Evolutionary conservation across 148 eudicot species (phyloP).

Genomic region (Hydrangea macrophylla): DNA sequence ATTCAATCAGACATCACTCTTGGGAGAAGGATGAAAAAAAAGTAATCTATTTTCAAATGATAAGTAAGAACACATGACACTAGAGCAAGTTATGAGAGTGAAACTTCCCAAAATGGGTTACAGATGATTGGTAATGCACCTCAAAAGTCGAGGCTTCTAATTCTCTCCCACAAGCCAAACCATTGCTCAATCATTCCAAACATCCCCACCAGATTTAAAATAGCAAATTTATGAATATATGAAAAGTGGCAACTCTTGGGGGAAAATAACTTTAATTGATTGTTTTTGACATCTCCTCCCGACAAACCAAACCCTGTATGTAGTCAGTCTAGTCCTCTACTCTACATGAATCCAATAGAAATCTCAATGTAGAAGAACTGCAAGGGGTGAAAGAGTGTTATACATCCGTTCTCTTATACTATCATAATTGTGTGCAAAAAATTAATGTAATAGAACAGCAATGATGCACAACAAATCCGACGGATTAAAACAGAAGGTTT

Average conservation of each 20-base stretch:
- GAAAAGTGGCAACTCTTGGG: background rate
- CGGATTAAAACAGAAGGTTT: background rate
- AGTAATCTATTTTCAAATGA: background rate
- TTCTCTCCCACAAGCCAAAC: background rate
- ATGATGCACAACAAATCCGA: background rate
- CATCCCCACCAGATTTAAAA: background rate
- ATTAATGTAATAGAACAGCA: too few relatives aligned
- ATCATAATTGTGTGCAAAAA: too few relatives aligned
- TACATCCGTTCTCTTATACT: too few relatives aligned
- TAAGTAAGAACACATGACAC: constrained; percentile 5
- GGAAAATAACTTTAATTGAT: too few relatives aligned
- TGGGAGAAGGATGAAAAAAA: constrained; percentile 1
- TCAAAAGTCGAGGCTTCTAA: background rate
- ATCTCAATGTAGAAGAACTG: too few relatives aligned
- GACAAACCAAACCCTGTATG: too few relatives aligned
- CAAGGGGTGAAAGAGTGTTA: too few relatives aligned
- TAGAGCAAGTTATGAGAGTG: background rate
- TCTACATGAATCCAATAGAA: too few relatives aligned
- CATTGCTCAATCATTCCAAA: background rate
- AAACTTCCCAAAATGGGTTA: background rate
- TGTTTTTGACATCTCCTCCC: too few relatives aligned
- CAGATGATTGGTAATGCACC: background rate
- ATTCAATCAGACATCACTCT: constrained; percentile 14
- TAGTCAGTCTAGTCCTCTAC: too few relatives aligned
- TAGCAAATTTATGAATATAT: background rate